These are phyloP conservation scores for Pulveroboletus sp. DNA, from an alignment of 768 basidiomycete species.

Conservation along the genomic window DNA sequence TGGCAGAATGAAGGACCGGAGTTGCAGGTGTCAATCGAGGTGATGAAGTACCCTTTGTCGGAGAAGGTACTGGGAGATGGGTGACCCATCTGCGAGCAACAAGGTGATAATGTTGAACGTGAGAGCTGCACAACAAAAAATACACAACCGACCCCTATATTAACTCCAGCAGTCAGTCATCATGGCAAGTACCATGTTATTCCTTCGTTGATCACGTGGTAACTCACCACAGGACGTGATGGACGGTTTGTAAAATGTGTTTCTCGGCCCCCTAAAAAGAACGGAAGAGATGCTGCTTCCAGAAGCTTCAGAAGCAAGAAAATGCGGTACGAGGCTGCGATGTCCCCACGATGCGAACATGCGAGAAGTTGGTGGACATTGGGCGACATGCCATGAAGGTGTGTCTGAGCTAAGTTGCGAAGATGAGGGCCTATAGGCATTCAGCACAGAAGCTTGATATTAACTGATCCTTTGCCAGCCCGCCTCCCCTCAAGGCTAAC, in stretches of 20 bases:
- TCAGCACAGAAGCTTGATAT: background rate
- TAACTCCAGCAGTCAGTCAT: background rate
- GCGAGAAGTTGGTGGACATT: background rate
- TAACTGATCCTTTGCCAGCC: background rate
- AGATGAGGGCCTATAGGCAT: background rate
- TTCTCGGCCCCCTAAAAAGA: background rate
- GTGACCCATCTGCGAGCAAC: background rate
- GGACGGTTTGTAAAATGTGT: background rate
- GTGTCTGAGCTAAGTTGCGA: background rate
- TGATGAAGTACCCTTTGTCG: too few species aligned
- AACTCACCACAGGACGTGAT: background rate
- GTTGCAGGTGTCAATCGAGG: background rate
- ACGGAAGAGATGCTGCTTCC: slow-evolving; percentile 1
- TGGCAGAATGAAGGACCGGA: background rate
- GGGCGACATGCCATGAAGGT: slow-evolving; percentile 1
- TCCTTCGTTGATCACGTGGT: slow-evolving; percentile 4
- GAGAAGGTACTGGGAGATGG: background rate
- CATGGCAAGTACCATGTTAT: background rate
- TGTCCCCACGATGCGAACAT: background rate
- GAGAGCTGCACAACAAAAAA: background rate
- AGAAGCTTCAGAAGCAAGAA: slow-evolving; percentile 1
- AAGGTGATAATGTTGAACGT: background rate
- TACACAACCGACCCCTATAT: background rate
- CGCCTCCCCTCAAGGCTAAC: background rate
- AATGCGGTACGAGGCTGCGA: background rate